phyloP scores from a whole-genome alignment of 257 asterid species.

The Solanum arcanum region DNA sequence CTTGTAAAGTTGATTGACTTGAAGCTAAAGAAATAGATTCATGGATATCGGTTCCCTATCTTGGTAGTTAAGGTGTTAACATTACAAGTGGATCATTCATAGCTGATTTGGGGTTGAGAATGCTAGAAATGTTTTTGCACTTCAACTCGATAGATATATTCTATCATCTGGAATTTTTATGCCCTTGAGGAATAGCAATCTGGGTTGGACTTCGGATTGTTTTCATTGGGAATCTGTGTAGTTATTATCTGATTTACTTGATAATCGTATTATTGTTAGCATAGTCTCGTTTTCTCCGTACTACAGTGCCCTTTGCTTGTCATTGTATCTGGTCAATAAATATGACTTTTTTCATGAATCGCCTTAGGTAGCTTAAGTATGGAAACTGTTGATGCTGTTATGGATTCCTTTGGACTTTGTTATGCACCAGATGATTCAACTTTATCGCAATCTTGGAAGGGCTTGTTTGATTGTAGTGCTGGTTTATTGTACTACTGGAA shows the following conservation, averaged over 20 bases:
- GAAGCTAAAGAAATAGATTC: neutral
- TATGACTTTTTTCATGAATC: neutral
- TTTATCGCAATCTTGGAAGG: conserved; percentile 85
- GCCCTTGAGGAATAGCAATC: neutral
- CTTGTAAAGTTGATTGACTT: neutral
- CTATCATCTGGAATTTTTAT: neutral
- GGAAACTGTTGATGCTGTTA: conserved; percentile 60
- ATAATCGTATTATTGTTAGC: neutral
- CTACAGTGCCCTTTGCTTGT: neutral
- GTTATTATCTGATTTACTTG: neutral
- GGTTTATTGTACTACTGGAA: conserved; percentile 74
- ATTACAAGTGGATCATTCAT: neutral
- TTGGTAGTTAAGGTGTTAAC: neutral
- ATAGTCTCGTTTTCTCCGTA: neutral
- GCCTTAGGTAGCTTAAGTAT: conserved; percentile 14
- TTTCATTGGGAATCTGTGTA: neutral
- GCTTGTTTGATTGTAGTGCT: conserved; percentile 71
- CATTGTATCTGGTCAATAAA: neutral
- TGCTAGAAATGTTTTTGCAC: neutral
- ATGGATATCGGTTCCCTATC: neutral
- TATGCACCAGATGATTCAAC: conserved; percentile 88
- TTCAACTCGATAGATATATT: neutral
- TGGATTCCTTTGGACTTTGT: conserved; percentile 50
- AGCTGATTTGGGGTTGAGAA: neutral
- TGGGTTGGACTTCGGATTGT: neutral